phyloP scores from a whole-genome alignment of 768 basidiomycete species.

The Amanita phalloides region DNA sequence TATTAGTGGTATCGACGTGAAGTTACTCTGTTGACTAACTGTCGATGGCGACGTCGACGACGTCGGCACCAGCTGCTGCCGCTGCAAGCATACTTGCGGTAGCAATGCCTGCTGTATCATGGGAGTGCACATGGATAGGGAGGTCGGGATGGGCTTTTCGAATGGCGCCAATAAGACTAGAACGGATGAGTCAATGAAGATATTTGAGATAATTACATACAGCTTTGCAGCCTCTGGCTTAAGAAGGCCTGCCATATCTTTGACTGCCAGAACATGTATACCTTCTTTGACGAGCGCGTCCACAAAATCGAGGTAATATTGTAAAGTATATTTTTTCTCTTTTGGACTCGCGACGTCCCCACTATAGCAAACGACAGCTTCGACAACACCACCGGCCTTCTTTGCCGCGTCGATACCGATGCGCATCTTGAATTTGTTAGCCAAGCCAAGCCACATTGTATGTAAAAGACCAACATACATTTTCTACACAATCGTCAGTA shows the following conservation, averaged over 20 bases:
- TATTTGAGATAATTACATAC: constrained; percentile 24
- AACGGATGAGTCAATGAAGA: constrained; percentile 2
- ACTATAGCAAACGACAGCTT: constrained; percentile 97
- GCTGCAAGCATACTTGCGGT: constrained; percentile 95
- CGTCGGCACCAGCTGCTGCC: constrained; percentile 95
- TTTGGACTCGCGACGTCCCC: constrained; percentile 93
- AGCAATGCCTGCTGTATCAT: constrained; percentile 98
- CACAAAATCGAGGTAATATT: constrained; percentile 96
- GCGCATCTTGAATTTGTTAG: constrained; percentile 53
- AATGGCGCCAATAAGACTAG: constrained; percentile 86
- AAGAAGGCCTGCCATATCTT: constrained; percentile 97
- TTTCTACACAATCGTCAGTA: constrained; percentile 35
- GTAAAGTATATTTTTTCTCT: constrained; percentile 93
- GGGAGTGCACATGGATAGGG: constrained; percentile 98
- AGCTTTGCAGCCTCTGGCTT: constrained; percentile 90
- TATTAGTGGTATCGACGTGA: constrained; percentile 8
- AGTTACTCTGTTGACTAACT: constrained; percentile 41
- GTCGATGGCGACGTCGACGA: constrained; percentile 97
- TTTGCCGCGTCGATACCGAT: constrained; percentile 99
- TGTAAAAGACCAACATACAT: constrained; percentile 35
- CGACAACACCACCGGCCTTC: constrained; percentile 97
- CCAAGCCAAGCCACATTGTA: background rate
- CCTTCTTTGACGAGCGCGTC: constrained; percentile 89
- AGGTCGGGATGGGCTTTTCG: constrained; percentile 94
- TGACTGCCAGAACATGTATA: constrained; percentile 94